Base-by-base conservation (phyloP, 768 basidiomycete species). In the Mrakia gelida region DNA sequence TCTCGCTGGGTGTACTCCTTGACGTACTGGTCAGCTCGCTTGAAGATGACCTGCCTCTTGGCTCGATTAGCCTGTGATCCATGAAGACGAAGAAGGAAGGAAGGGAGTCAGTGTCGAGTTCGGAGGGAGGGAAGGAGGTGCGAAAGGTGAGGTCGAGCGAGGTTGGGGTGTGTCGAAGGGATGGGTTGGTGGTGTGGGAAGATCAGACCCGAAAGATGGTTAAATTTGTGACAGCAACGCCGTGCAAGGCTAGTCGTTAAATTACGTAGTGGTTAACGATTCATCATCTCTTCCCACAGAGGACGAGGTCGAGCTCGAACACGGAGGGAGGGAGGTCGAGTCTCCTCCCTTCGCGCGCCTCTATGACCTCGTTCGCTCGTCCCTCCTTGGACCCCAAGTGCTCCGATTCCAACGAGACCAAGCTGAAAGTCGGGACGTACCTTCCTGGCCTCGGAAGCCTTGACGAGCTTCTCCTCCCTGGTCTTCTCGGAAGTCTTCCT, bases 1-100 rank as follows among this genome's bases (percentile, higher is more conserved):
- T 99, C 97, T 87, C 91, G 91, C 80, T 88, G 80, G 75, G 92
- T 86, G 86, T 98, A 98, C 87, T 98, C 96, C 89, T 98, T 96
- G 81, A 98, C 95, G 86, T 97, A 98, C 79, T 92, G 86, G 87
- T 98, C 96, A 54, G 97, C 97, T 80, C 97, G 93, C 91, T 98
- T 98, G 91, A 98, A 98, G 88, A 98, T 90, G 85, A 97, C 91
- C 86, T 91, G 92, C 87, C 97, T 92, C 89, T 96, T 95, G 79
- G 93, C 91, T 85, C 61, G 56, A 67, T 79, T 70, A 74, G 78
- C 75, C 78, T 79, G 28, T 28, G 65, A 34, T 26, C 7, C 26
- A 52, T 21, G 11, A 7, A 52, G 49, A 15, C 49, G 11, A 76
- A 30, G 30, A 54, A 54, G 54, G 30, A 45, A 30, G 32, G 56